phyloP scores from a whole-genome alignment of 495 filamentous ascomycete genomes.

The Lasiosphaeria ovina region DNA sequence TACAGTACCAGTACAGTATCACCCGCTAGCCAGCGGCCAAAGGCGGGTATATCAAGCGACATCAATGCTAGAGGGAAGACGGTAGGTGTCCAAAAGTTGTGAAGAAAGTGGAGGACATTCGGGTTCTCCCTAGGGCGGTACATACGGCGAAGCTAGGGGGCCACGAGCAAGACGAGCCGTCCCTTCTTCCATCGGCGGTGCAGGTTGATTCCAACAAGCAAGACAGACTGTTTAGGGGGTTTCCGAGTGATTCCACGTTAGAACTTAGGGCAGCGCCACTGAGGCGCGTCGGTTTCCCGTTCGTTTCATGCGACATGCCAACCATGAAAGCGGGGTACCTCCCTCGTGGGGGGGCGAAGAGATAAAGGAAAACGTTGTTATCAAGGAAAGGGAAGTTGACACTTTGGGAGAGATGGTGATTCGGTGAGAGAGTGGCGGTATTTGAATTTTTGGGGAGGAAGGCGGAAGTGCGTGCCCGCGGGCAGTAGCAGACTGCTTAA shows the following conservation, averaged over 20 bases:
- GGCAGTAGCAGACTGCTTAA: too few relatives aligned
- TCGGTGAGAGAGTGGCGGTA: too few relatives aligned
- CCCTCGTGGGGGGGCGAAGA: background rate
- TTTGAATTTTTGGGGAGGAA: too few relatives aligned
- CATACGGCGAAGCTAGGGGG: background rate
- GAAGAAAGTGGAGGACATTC: too few relatives aligned
- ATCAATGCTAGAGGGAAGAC: background rate
- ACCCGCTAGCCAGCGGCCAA: background rate
- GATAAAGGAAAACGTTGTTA: background rate
- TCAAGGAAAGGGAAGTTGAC: too few relatives aligned
- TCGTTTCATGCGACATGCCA: background rate
- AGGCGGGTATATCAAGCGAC: background rate
- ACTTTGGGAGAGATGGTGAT: too few relatives aligned
- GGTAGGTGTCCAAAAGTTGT: background rate
- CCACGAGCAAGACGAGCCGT: background rate
- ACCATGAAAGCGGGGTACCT: background rate
- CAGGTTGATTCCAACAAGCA: too few relatives aligned
- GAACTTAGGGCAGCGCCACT: background rate
- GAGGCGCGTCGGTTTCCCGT: background rate
- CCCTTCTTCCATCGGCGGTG: background rate
- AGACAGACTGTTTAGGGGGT: too few relatives aligned
- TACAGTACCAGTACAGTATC: background rate
- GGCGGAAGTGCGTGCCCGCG: too few relatives aligned
- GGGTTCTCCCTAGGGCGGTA: too few relatives aligned
- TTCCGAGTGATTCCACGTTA: too few relatives aligned